Evolutionary conservation across 345 rosid species (phyloP).

Genomic region (Brassica cretica): DNA sequence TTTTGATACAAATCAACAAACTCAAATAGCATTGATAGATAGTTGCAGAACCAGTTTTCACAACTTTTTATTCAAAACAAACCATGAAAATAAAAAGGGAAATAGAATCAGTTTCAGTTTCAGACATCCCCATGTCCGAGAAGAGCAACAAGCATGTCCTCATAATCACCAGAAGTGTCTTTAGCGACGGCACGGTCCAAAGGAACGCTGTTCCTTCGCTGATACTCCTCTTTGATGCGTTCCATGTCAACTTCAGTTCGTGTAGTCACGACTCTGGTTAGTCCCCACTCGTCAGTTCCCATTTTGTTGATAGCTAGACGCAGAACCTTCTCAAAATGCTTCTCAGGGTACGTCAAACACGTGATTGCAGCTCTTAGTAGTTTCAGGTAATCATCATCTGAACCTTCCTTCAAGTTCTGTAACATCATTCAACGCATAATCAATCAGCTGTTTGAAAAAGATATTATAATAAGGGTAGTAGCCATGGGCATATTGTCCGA

Average conservation of each 20-base stretch:
- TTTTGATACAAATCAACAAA: constrained; percentile 41
- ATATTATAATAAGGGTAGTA: background rate
- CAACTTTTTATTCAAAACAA: constrained; percentile 31
- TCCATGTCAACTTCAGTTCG: constrained; percentile 73
- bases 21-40: constrained; percentile 17
- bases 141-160: constrained; percentile 63
- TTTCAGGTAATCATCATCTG: constrained; percentile 60
- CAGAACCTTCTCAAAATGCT: constrained; percentile 62
- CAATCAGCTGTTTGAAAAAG: constrained; percentile 7
- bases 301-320: constrained; percentile 59
- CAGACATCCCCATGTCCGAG: constrained; percentile 53
- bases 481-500: no score
- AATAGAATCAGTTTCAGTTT: constrained; percentile 11
- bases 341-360: constrained; percentile 64
- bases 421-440: background rate
- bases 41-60: constrained; percentile 28
- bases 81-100: background rate
- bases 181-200: constrained; percentile 57
- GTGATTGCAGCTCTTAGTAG: constrained; percentile 59
- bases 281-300: constrained; percentile 82
- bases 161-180: constrained; percentile 71
- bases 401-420: constrained; percentile 59
- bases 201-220: constrained; percentile 57
- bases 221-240: constrained; percentile 67
- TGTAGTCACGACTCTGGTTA: constrained; percentile 70